Percentiles rank a stretch among this genome's conserved stretches.
These are phyloP conservation scores for Pseudonitzschia pungens DNA, from an alignment of 108 stramenopile species.

Conservation along the genomic window DNA sequence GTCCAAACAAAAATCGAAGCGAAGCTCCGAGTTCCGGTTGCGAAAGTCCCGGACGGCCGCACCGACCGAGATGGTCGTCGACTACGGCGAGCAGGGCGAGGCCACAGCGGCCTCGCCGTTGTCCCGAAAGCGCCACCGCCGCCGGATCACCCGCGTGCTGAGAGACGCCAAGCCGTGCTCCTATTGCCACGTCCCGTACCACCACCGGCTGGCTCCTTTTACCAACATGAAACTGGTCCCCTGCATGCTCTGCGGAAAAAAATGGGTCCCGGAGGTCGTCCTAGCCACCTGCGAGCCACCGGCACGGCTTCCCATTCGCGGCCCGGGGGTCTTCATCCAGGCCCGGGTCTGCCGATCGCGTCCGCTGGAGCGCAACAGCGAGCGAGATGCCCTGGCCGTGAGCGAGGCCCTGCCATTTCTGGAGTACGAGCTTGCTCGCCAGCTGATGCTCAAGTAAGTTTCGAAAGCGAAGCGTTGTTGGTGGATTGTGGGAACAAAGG, in stretches of 20 bases:
- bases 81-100: neutral
- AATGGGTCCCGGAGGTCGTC: constrained; percentile 83
- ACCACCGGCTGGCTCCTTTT: constrained; percentile 92
- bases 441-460: constrained; percentile 88
- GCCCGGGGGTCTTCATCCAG: constrained; percentile 91
- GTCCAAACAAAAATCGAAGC: neutral
- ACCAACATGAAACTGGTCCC: constrained; percentile 95
- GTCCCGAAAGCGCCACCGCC: constrained; percentile 9
- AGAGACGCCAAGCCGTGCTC: constrained; percentile 82
- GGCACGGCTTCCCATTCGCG: constrained; percentile 78
- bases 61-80: neutral
- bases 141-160: constrained; percentile 49
- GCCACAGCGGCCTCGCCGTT: neutral
- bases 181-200: constrained; percentile 96
- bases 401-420: constrained; percentile 92
- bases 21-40: neutral
- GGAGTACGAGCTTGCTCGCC: constrained; percentile 94
- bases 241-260: constrained; percentile 89
- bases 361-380: constrained; percentile 68
- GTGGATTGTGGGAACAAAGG: neutral
- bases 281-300: constrained; percentile 50
- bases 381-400: constrained; percentile 89
- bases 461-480: neutral
- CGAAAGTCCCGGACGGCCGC: neutral
- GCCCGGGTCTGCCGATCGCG: constrained; percentile 92